Conservation (phyloP, 1,139 yeast species). For the Kurtzmaniella quercitrusa region DNA sequence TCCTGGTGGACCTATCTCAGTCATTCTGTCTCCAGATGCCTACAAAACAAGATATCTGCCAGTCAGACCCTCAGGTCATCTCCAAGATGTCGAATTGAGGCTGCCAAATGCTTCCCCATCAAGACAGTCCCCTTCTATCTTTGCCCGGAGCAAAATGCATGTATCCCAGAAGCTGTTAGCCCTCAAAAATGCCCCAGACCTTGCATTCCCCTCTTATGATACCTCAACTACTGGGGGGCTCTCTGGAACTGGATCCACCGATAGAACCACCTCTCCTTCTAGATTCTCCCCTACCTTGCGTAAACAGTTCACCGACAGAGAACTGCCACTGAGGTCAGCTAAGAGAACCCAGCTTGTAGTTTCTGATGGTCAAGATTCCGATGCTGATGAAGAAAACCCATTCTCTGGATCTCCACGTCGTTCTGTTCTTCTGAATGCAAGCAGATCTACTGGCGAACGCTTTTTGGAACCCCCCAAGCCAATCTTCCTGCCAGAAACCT, state of each 20-base stretch:
- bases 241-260: slow-evolving; percentile 4
- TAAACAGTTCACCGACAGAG: slow-evolving; percentile 54
- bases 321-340: slow-evolving; percentile 60
- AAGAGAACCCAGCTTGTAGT: slow-evolving; percentile 45
- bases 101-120: slow-evolving; percentile 5
- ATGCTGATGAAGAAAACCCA: slow-evolving; percentile 15
- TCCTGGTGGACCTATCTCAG: slow-evolving; percentile 14
- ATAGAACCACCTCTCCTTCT: slow-evolving; percentile 4
- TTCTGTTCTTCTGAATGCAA: slow-evolving; percentile 15
- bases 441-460: slow-evolving; percentile 30
- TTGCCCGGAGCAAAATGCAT: slow-evolving; percentile 49
- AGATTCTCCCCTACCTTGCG: slow-evolving; percentile 35
- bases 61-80: background rate
- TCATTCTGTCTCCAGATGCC: slow-evolving; percentile 22
- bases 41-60: slow-evolving; percentile 14
- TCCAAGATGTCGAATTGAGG: background rate
- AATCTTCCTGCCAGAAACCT: slow-evolving; percentile 58
- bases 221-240: too few relatives aligned
- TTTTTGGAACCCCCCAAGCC: slow-evolving; percentile 63
- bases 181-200: slow-evolving; percentile 20
- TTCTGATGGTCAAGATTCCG: slow-evolving; percentile 37
- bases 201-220: slow-evolving; percentile 14
- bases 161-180: slow-evolving; percentile 23
- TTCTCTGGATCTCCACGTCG: slow-evolving; percentile 23
- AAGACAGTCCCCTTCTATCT: slow-evolving; percentile 44